These are phyloP conservation scores for Lachnellula willkommii DNA, from an alignment of 2,329 filamentous ascomycete species.

Conservation along the genomic window DNA sequence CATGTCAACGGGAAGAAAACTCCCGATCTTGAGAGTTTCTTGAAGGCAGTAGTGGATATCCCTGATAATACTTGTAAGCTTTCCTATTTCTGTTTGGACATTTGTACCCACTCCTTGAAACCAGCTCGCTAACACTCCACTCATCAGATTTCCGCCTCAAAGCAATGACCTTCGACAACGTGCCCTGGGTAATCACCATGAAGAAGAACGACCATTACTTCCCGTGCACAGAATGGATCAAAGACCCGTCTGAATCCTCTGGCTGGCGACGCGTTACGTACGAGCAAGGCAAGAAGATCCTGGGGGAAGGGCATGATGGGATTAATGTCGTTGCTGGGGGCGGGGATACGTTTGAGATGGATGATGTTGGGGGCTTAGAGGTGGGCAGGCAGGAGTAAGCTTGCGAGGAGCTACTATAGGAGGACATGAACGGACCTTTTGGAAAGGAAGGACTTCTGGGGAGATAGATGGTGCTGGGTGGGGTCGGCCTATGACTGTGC, in stretches of 20 bases:
- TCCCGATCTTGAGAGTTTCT: conserved; percentile 73
- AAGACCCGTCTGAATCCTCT: conserved; percentile 52
- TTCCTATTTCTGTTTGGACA: conserved; percentile 10
- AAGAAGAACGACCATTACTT: conserved; percentile 99
- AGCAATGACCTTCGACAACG: conserved; percentile 97
- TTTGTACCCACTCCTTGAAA: background rate
- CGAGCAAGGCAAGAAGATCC: conserved; percentile 47
- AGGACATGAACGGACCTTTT: no score
- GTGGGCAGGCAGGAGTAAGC: background rate
- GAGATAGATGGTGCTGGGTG: no score
- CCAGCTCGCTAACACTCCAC: conserved; percentile 10
- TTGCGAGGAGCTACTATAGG: no score
- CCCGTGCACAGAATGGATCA: conserved; percentile 65
- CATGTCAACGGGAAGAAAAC: conserved; percentile 89
- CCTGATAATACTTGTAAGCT: conserved; percentile 83
- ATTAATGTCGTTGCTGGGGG: conserved; percentile 25
- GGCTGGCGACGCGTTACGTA: conserved; percentile 62
- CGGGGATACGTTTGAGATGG: conserved; percentile 26
- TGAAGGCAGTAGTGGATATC: conserved; percentile 77
- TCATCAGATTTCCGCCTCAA: conserved; percentile 79
- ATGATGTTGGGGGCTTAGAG: conserved; percentile 5
- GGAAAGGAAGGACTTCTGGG: no score
- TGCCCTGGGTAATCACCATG: conserved; percentile 99
- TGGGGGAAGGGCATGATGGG: conserved; percentile 45
- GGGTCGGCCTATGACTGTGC: no score